Evolutionary conservation across 352 stramenopile genomes (phyloP).

Genomic region (Aphanomyces invadans): DNA sequence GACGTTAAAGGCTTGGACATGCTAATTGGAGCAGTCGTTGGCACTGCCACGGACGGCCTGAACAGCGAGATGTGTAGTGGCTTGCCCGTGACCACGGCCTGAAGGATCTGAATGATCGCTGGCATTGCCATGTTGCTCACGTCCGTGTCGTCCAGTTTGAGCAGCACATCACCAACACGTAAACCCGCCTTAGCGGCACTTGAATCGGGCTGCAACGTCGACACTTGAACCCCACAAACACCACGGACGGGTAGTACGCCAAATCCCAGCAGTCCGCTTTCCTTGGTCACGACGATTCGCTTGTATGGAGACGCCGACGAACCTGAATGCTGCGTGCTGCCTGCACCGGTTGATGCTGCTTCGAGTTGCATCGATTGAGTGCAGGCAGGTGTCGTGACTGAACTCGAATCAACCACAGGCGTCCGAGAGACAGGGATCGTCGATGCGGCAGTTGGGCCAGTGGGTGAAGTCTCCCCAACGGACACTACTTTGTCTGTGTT

Average conservation of each 20-base stretch:
- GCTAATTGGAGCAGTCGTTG: neutral
- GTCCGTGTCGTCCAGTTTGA: conserved; percentile 4
- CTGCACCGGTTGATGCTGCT: neutral
- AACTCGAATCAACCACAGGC: too few relatives aligned
- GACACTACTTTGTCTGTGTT: too few relatives aligned
- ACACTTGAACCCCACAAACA: conserved; percentile 17
- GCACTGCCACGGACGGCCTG: conserved; percentile 1
- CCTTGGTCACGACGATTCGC: conserved; percentile 7
- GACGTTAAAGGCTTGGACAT: too few relatives aligned
- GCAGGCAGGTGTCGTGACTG: too few relatives aligned
- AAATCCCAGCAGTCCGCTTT: conserved; percentile 18
- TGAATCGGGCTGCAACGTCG: conserved; percentile 17
- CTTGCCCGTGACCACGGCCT: conserved; percentile 10
- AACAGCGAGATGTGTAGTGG: conserved; percentile 7
- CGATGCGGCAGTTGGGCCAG: too few relatives aligned
- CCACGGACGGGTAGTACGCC: conserved; percentile 6
- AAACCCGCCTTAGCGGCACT: conserved; percentile 13
- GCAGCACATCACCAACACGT: conserved; percentile 3
- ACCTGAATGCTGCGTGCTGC: too few relatives aligned
- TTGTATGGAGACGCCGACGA: neutral
- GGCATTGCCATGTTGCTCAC: conserved; percentile 5
- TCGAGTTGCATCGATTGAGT: neutral
- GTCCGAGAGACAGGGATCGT: too few relatives aligned
- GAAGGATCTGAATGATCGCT: conserved; percentile 5
- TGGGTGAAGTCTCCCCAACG: too few relatives aligned